Conservation (phyloP, 2,329 filamentous ascomycete species). For the Diaporthe citri region DNA sequence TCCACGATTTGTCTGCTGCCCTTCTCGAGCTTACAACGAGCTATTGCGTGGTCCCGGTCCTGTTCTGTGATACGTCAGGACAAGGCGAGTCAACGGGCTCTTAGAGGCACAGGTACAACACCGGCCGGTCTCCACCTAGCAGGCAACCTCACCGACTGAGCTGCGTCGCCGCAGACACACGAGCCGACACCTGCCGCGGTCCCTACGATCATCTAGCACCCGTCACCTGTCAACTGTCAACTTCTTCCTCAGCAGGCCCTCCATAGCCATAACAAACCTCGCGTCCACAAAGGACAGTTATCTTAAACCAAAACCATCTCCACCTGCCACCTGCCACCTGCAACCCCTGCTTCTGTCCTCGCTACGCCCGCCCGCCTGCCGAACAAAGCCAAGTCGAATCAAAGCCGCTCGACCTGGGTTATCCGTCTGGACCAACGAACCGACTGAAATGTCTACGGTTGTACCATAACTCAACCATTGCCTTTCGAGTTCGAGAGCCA, state of each 20-base stretch:
- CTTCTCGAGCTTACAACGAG: conserved; percentile 11
- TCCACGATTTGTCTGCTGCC: background rate
- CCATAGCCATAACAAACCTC: background rate
- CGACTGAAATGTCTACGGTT: conserved; percentile 34
- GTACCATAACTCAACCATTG: conserved; percentile 32
- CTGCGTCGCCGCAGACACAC: conserved; percentile 26
- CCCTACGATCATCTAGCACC: background rate
- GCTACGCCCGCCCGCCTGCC: conserved; percentile 4
- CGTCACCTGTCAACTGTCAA: conserved; percentile 14
- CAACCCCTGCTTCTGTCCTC: conserved; percentile 21
- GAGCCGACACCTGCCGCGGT: conserved; percentile 29
- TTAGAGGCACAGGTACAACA: conserved; percentile 17
- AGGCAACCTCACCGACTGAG: conserved; percentile 33
- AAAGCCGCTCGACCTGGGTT: conserved; percentile 34
- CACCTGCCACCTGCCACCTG: conserved; percentile 22
- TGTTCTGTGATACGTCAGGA: conserved; percentile 11
- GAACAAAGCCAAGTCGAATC: conserved; percentile 35
- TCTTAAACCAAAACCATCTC: conserved; percentile 19
- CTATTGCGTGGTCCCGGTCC: background rate
- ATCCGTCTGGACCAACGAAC: conserved; percentile 19
- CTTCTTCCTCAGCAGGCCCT: background rate
- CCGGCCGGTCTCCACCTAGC: conserved; percentile 29
- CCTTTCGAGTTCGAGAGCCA: conserved; percentile 37
- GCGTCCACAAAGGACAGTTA: conserved; percentile 23
- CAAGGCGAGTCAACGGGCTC: conserved; percentile 21